These are phyloP conservation scores for Lumnitzera racemosa DNA, from an alignment of 345 rosid genomes.

Conservation along the genomic window DNA sequence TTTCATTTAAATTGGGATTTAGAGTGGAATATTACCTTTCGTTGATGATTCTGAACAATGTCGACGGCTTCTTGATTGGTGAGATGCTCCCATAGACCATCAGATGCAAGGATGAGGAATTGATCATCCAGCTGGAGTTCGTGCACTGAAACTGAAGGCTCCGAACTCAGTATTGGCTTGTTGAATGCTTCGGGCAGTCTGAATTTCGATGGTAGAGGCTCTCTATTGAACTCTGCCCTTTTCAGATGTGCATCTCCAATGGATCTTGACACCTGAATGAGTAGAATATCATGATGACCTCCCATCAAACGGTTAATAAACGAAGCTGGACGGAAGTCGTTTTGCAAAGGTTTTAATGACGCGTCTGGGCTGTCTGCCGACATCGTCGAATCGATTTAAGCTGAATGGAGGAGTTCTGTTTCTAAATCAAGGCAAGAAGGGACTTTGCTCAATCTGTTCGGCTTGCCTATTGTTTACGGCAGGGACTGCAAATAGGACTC, in stretches of 20 bases:
- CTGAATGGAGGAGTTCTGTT: no score
- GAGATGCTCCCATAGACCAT: conserved; percentile 90
- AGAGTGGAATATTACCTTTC: conserved; percentile 29
- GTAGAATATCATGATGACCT: background rate
- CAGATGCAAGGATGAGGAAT: conserved; percentile 76
- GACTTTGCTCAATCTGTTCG: no score
- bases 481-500: no score
- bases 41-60: conserved; percentile 45
- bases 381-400: no score
- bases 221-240: conserved; percentile 70
- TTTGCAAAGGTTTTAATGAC: no score
- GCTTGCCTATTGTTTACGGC: no score
- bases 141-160: conserved; percentile 53
- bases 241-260: conserved; percentile 85
- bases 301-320: no score
- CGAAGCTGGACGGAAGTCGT: no score
- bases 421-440: no score
- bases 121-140: conserved; percentile 51
- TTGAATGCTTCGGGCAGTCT: conserved; percentile 44
- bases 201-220: conserved; percentile 51
- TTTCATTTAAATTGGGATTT: background rate
- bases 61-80: conserved; percentile 61
- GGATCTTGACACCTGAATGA: conserved; percentile 62
- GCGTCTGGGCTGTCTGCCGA: no score
- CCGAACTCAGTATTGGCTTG: conserved; percentile 61